These are phyloP conservation scores for Starmera caribaea DNA, from an alignment of 805 yeast genomes.

Conservation along the genomic window DNA sequence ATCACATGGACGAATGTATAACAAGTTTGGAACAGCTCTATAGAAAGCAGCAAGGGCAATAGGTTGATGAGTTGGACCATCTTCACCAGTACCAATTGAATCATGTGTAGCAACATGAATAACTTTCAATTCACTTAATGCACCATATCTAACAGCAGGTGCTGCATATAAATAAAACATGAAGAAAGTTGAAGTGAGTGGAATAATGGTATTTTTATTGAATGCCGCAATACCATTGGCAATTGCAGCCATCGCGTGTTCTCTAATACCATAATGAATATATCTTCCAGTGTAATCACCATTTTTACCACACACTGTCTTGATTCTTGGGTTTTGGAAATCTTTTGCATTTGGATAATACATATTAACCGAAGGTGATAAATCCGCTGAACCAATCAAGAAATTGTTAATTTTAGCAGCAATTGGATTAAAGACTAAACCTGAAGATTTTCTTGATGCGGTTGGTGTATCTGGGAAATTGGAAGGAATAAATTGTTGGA, in stretches of 20 bases:
- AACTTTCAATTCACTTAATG: slow-evolving; percentile 33
- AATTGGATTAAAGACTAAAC: slow-evolving; percentile 21
- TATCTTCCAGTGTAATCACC: slow-evolving; percentile 24
- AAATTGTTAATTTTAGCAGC: slow-evolving; percentile 18
- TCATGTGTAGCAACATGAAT: slow-evolving; percentile 50
- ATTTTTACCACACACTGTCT: slow-evolving; percentile 18
- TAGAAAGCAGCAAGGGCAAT: slow-evolving; percentile 40
- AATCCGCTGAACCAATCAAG: slow-evolving; percentile 28
- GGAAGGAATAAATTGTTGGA: slow-evolving; percentile 18
- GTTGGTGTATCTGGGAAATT: slow-evolving; percentile 11
- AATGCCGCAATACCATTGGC: slow-evolving; percentile 26
- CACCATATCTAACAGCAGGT: slow-evolving; percentile 41
- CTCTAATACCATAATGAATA: slow-evolving; percentile 24
- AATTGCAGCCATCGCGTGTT: slow-evolving; percentile 26
- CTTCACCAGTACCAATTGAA: slow-evolving; percentile 50
- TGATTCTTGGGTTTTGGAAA: slow-evolving; percentile 20
- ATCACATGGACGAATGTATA: slow-evolving; percentile 45
- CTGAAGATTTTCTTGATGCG: slow-evolving; percentile 21
- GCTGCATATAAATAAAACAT: slow-evolving; percentile 36
- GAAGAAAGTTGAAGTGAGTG: slow-evolving; percentile 28
- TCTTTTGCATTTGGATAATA: slow-evolving; percentile 21
- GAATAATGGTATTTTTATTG: slow-evolving; percentile 25
- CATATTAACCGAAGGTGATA: slow-evolving; percentile 23
- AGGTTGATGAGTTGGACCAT: slow-evolving; percentile 52
- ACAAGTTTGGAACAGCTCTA: slow-evolving; percentile 40